phyloP scores from a whole-genome alignment of 805 yeast species.

The Sugiyamaella americana region DNA sequence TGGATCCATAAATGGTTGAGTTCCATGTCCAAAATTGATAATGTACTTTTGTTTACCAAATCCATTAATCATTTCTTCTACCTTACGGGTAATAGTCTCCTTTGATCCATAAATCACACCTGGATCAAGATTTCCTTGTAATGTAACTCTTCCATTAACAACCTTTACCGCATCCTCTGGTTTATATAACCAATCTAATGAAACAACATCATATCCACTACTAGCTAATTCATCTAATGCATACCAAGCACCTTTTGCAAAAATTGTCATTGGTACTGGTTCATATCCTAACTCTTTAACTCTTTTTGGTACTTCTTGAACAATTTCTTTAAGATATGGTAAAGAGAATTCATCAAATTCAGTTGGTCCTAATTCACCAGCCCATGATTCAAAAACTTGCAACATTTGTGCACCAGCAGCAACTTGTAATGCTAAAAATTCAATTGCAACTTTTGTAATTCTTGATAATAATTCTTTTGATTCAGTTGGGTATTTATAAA shows the following conservation, averaged over 20 bases:
- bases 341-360: slow-evolving; percentile 86
- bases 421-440: slow-evolving; percentile 89
- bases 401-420: slow-evolving; percentile 97
- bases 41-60: slow-evolving; percentile 90
- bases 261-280: slow-evolving; percentile 78
- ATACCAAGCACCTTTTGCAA: slow-evolving; percentile 97
- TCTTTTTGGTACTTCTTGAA: slow-evolving; percentile 59
- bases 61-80: slow-evolving; percentile 78
- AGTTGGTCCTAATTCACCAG: slow-evolving; percentile 87
- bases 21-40: slow-evolving; percentile 95
- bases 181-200: slow-evolving; percentile 85
- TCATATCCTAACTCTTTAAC: slow-evolving; percentile 71
- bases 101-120: slow-evolving; percentile 88
- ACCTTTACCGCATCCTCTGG: slow-evolving; percentile 80
- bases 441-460: slow-evolving; percentile 82
- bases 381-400: slow-evolving; percentile 97
- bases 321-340: slow-evolving; percentile 79
- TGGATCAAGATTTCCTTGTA: slow-evolving; percentile 96
- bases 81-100: slow-evolving; percentile 73
- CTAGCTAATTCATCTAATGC: slow-evolving; percentile 81
- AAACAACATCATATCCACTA: slow-evolving; percentile 78
- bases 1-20: slow-evolving; percentile 96
- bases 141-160: slow-evolving; percentile 66
- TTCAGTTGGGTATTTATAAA: slow-evolving; percentile 69
- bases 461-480: slow-evolving; percentile 66